Conservation (phyloP, 2,329 filamentous ascomycete species). For the Rhexocercosporidium sp. region DNA sequence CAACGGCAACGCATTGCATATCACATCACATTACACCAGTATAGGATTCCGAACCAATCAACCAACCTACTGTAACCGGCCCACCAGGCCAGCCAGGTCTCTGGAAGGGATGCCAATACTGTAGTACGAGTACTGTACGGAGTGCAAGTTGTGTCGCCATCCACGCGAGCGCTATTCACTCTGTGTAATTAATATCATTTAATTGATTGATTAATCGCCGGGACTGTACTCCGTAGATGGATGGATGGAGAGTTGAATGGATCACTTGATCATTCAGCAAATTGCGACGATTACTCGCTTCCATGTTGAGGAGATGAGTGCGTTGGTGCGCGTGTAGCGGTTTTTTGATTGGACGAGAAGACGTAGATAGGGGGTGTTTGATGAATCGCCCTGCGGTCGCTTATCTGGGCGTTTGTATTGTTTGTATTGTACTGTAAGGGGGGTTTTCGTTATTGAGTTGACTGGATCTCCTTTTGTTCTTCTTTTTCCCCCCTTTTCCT, state of each 20-base stretch:
- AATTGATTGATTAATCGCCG: not conserved
- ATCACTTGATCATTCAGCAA: not conserved
- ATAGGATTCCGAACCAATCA: not conserved
- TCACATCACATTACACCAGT: no score
- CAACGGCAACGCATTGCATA: no score
- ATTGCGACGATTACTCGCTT: not conserved
- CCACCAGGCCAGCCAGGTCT: no score
- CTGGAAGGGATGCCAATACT: no score
- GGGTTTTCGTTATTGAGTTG: no score
- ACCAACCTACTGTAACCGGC: no score
- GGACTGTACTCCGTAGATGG: not conserved
- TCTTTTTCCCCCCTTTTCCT: no score
- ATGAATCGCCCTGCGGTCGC: not conserved
- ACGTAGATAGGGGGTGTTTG: not conserved
- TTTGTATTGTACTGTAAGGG: no score
- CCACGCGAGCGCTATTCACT: not conserved
- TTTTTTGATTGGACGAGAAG: not conserved
- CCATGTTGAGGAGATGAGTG: not conserved
- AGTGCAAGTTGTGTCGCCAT: not conserved
- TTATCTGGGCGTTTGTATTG: not conserved
- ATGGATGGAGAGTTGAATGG: not conserved
- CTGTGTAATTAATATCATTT: no score
- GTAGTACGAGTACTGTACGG: no score
- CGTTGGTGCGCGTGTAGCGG: not conserved
- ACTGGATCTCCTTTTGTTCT: no score